Conservation (phyloP, 192 early-diverging fungal species). For the Coemansia sp. region DNA sequence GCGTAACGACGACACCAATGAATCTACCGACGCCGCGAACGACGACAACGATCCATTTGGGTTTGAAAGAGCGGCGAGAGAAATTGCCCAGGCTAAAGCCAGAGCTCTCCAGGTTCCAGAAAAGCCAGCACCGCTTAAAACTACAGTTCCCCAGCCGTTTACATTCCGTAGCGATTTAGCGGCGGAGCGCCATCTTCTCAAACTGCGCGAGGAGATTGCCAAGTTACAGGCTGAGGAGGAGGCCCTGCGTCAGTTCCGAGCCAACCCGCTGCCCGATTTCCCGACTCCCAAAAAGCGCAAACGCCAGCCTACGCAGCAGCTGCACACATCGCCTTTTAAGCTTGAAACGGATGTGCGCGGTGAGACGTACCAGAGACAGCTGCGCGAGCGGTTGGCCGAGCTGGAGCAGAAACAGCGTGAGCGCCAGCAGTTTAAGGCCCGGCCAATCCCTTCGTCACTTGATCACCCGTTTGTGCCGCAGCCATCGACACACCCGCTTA, state of each 20-base stretch:
- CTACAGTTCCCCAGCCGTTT: conserved; percentile 50
- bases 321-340: conserved; percentile 60
- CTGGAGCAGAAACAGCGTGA: conserved; percentile 38
- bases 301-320: conserved; percentile 26
- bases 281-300: conserved; percentile 51
- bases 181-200: conserved; percentile 53
- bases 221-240: conserved; percentile 50
- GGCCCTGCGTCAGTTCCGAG: conserved; percentile 52
- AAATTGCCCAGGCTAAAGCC: conserved; percentile 1
- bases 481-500: conserved; percentile 49
- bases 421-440: conserved; percentile 56
- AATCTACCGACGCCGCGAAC: no score
- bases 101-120: background rate
- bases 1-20: conserved; percentile 9
- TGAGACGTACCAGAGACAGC: conserved; percentile 39
- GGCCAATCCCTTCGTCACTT: conserved; percentile 51
- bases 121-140: conserved; percentile 25
- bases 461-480: conserved; percentile 62
- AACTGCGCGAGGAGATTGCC: conserved; percentile 54
- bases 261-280: conserved; percentile 56
- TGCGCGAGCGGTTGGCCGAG: conserved; percentile 50
- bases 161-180: conserved; percentile 63
- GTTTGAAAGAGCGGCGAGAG: background rate
- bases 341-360: conserved; percentile 59
- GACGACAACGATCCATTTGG: no score